Percentiles rank a stretch among this genome's conserved stretches.
phyloP scores from a whole-genome alignment of 2,329 filamentous ascomycete species.

The Neofusicoccum parvum region DNA sequence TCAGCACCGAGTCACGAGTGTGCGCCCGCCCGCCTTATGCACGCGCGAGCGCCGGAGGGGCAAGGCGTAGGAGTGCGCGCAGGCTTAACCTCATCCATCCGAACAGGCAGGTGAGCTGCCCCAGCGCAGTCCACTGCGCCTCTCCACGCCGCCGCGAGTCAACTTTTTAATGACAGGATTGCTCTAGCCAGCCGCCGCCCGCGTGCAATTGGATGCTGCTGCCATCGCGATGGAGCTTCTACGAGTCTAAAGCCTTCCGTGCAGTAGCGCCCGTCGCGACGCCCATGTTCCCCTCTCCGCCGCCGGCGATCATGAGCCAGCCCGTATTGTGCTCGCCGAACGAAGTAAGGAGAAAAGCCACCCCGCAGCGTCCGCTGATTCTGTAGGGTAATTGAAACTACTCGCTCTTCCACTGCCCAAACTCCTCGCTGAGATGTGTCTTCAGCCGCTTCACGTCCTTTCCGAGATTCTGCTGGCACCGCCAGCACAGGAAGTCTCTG shows the following conservation, averaged over 20 bases:
- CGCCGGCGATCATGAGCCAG: not conserved
- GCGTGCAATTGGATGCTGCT: not conserved
- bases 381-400: constrained; percentile 35
- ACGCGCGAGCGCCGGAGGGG: not conserved
- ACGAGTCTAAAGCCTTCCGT: constrained; percentile 9
- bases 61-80: constrained; percentile 6
- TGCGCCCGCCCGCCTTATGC: constrained; percentile 13
- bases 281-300: not conserved
- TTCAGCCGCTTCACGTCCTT: constrained; percentile 76
- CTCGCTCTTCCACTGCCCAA: constrained; percentile 71
- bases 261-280: constrained; percentile 4
- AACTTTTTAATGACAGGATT: constrained; percentile 3
- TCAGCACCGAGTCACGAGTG: constrained; percentile 14
- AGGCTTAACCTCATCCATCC: not conserved
- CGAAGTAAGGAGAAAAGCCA: constrained; percentile 9
- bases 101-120: constrained; percentile 7
- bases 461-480: constrained; percentile 73
- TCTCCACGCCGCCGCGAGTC: not conserved
- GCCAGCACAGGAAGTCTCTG: constrained; percentile 77
- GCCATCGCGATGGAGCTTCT: not conserved
- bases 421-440: constrained; percentile 73
- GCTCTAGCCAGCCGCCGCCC: constrained; percentile 2
- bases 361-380: constrained; percentile 5
- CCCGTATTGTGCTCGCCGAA: constrained; percentile 1
- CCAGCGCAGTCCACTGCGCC: not conserved